Evolutionary conservation across 148 eudicot genomes (phyloP).

Genomic region (Mesembryanthemum crystallinum): DNA sequence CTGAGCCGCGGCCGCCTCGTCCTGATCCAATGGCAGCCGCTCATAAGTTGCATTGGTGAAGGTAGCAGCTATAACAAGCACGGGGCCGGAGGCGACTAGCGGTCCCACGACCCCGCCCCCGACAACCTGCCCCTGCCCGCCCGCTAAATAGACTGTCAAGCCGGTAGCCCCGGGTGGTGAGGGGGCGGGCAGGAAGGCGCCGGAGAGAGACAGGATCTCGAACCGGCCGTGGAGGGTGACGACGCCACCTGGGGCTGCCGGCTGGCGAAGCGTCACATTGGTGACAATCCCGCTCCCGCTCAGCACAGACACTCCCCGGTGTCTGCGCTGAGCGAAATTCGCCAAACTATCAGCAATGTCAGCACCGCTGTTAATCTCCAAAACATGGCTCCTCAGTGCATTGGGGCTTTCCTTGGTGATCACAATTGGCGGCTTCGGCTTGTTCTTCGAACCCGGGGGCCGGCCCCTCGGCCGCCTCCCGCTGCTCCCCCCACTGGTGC

Average conservation of each 20-base stretch:
- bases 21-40: constrained; percentile 53
- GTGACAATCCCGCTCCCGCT: constrained; percentile 66
- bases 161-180: constrained; percentile 66
- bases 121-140: constrained; percentile 75
- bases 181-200: constrained; percentile 69
- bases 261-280: constrained; percentile 59
- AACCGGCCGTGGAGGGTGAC: constrained; percentile 60
- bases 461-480: constrained; percentile 66
- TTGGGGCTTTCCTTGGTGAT: constrained; percentile 69
- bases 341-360: constrained; percentile 54
- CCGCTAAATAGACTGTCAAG: constrained; percentile 60
- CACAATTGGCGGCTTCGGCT: constrained; percentile 65
- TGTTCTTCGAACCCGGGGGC: constrained; percentile 72
- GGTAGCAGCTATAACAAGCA: constrained; percentile 65
- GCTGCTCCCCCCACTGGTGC: constrained; percentile 28
- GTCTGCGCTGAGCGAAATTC: constrained; percentile 51
- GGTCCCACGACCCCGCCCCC: constrained; percentile 64
- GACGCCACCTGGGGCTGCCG: constrained; percentile 58
- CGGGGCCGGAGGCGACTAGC: constrained; percentile 63
- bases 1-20: background rate
- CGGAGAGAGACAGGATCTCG: constrained; percentile 63
- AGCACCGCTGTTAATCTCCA: constrained; percentile 56
- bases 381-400: constrained; percentile 57
- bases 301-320: constrained; percentile 60
- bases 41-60: constrained; percentile 58